Conservation (phyloP, 1,284 basidiomycete species). For the Irpex rosettiformis region DNA sequence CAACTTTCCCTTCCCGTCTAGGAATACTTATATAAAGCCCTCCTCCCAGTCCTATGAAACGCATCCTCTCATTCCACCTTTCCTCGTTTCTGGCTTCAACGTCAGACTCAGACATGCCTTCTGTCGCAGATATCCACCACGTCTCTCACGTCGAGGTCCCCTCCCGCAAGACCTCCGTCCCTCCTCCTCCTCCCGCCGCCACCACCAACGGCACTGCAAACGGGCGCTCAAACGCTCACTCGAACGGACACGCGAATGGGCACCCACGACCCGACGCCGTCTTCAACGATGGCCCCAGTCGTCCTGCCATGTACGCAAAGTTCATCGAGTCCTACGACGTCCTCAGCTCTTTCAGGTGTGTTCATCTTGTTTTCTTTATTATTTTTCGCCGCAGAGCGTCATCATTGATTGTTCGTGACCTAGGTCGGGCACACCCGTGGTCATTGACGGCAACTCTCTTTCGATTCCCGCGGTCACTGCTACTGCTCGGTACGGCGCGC, state of each 20-base stretch:
- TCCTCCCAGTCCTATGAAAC: not conserved
- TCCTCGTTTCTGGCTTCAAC: not conserved
- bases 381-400: too few species aligned
- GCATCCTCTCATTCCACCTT: not conserved
- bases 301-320: conserved; percentile 9
- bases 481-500: conserved; percentile 58
- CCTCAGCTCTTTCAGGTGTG: conserved; percentile 26
- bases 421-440: conserved; percentile 58
- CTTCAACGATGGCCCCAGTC: not conserved
- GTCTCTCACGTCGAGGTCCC: not conserved
- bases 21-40: not conserved
- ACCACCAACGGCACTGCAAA: not conserved
- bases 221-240: not conserved
- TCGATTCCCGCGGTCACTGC: conserved; percentile 74
- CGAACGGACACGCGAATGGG: not conserved
- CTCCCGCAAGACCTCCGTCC: not conserved
- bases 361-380: not conserved
- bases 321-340: conserved; percentile 28
- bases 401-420: not conserved
- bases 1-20: not conserved
- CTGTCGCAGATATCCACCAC: not conserved
- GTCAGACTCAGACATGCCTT: not conserved
- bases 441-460: conserved; percentile 67
- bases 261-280: not conserved
- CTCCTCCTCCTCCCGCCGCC: not conserved